Conservation (phyloP, 305 asterid genomes). For the Ajuga reptans region DNA sequence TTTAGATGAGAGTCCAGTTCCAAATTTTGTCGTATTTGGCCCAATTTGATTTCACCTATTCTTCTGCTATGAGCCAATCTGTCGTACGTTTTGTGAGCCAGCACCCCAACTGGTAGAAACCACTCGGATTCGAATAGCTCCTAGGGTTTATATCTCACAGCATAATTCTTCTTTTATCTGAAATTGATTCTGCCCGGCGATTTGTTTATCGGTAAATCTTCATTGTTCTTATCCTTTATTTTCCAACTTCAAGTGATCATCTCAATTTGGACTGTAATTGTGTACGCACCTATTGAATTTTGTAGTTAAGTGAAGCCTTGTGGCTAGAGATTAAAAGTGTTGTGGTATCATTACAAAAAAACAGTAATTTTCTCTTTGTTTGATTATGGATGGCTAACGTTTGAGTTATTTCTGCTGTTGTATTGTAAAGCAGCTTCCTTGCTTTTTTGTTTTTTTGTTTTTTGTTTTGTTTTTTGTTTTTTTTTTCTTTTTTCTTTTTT, state of each 20-base stretch:
- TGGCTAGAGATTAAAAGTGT: neutral
- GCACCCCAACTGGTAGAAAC: neutral
- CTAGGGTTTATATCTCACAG: slow-evolving; percentile 22
- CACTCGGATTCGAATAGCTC: neutral
- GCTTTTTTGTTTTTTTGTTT: neutral
- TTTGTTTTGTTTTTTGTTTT: no score
- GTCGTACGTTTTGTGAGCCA: neutral
- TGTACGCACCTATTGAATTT: neutral
- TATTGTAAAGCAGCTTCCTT: slow-evolving; percentile 2
- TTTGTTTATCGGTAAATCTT: slow-evolving; percentile 3
- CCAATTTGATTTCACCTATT: neutral
- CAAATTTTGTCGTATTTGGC: neutral
- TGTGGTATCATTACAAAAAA: neutral
- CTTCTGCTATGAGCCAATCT: neutral
- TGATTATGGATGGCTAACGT: neutral
- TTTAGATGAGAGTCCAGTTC: neutral
- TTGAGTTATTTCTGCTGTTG: neutral
- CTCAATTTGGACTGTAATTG: neutral
- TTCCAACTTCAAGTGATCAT: neutral
- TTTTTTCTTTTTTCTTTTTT: neutral
- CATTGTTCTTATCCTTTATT: neutral
- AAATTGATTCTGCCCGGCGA: slow-evolving; percentile 10
- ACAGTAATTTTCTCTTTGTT: neutral
- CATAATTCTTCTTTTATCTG: neutral
- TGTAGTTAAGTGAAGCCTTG: neutral